Conservation (phyloP, 2,329 filamentous ascomycete genomes). For the Arthrobotrys pseudoclavata region DNA sequence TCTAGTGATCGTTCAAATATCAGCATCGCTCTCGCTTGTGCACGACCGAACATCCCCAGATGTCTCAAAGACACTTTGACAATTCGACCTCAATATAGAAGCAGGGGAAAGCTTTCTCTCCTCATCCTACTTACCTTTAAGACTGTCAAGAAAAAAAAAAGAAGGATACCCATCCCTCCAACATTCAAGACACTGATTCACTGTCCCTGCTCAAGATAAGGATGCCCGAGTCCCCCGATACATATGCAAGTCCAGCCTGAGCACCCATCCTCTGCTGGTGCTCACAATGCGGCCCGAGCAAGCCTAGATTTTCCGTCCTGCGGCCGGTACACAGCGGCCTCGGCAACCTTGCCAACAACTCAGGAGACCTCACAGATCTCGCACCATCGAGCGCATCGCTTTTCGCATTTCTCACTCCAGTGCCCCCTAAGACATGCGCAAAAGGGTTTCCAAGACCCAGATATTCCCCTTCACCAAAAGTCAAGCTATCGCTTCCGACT, state of each 20-base stretch:
- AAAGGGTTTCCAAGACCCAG: not conserved
- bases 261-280: not conserved
- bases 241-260: constrained; percentile 14
- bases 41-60: constrained; percentile 12
- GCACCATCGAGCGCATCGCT: not conserved
- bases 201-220: constrained; percentile 6
- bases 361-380: not conserved
- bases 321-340: constrained; percentile 19
- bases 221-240: constrained; percentile 12
- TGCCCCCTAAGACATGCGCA: constrained; percentile 3
- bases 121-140: constrained; percentile 2
- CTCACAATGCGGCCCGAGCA: constrained; percentile 30
- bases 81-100: constrained; percentile 25
- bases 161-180: not conserved
- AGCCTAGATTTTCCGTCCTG: constrained; percentile 15
- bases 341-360: constrained; percentile 1
- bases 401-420: not conserved
- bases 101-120: not conserved
- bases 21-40: constrained; percentile 39
- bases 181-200: constrained; percentile 5
- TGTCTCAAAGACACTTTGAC: constrained; percentile 30
- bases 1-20: constrained; percentile 37
- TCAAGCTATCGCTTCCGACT: constrained; percentile 11
- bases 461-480: not conserved
- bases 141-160: not conserved